Conservation (phyloP, 2,329 filamentous ascomycete species). For the Aspergillus terreus region DNA sequence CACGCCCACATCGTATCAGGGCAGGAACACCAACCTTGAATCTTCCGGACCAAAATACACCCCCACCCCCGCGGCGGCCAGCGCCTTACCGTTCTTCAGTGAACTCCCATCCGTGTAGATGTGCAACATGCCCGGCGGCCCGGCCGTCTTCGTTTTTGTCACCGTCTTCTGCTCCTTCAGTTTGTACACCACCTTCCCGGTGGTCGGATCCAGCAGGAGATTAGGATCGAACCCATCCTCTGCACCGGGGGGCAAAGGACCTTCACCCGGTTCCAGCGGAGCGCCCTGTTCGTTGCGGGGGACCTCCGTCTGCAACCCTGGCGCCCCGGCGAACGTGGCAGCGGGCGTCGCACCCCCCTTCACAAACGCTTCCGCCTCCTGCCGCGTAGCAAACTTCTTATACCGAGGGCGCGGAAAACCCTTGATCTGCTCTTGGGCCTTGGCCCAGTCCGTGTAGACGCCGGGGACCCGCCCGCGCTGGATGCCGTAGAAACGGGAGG, state of each 20-base stretch:
- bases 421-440: conserved; percentile 68
- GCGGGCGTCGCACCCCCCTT: conserved; percentile 30
- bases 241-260: conserved; percentile 52
- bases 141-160: conserved; percentile 44
- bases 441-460: conserved; percentile 64
- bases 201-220: conserved; percentile 51
- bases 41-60: conserved; percentile 62
- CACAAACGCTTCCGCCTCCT: conserved; percentile 78
- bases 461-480: conserved; percentile 56
- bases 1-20: too few species aligned
- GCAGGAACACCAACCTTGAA: conserved; percentile 43
- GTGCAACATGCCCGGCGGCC: conserved; percentile 48
- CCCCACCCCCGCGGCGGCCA: conserved; percentile 58
- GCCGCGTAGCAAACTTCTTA: conserved; percentile 64
- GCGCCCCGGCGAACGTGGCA: conserved; percentile 23
- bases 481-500: conserved; percentile 58
- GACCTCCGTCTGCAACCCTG: conserved; percentile 38
- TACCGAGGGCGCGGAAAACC: conserved; percentile 67
- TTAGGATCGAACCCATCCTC: conserved; percentile 62
- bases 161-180: conserved; percentile 47
- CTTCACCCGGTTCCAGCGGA: conserved; percentile 51
- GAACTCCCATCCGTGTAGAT: conserved; percentile 65
- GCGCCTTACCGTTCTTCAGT: conserved; percentile 53
- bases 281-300: conserved; percentile 42
- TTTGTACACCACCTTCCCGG: conserved; percentile 55